Conservation (phyloP, 2,329 filamentous ascomycete species). For the Colletotrichum liriopes region DNA sequence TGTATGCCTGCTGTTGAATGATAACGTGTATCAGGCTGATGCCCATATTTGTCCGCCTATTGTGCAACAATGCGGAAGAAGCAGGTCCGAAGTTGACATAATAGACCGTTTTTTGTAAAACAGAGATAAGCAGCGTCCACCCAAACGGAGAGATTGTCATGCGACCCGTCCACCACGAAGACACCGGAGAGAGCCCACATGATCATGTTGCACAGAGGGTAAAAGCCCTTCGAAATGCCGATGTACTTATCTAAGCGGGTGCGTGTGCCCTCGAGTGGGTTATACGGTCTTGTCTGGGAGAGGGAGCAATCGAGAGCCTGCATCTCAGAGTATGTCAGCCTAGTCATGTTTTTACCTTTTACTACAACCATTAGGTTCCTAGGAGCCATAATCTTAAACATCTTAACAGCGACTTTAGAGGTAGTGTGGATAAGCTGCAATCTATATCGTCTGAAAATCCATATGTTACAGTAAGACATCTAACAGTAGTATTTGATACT, state of each 20-base stretch:
- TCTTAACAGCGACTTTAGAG: not conserved
- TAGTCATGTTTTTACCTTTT: not conserved
- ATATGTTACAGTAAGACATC: no score
- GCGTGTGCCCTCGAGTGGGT: not conserved
- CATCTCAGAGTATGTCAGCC: not conserved
- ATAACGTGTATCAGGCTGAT: not conserved
- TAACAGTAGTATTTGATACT: no score
- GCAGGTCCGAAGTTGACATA: not conserved
- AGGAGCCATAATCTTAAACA: not conserved
- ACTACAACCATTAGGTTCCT: no score
- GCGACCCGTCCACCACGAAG: not conserved
- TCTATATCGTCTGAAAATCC: no score
- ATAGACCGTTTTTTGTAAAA: not conserved
- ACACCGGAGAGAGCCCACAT: not conserved
- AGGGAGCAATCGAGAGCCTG: not conserved
- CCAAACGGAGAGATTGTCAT: not conserved
- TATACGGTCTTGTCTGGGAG: no score
- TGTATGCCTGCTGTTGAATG: not conserved
- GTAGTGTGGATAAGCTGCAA: not conserved
- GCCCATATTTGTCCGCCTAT: not conserved
- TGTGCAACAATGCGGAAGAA: not conserved
- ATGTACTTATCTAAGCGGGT: not conserved
- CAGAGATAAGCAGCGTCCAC: not conserved
- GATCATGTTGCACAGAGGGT: conserved; percentile 1
- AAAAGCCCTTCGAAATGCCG: not conserved